Evolutionary conservation across 192 early-diverging fungal genomes (phyloP), one percentile per base, ranked within the genome.

Genomic region (Haplosporangium gracile): DNA sequence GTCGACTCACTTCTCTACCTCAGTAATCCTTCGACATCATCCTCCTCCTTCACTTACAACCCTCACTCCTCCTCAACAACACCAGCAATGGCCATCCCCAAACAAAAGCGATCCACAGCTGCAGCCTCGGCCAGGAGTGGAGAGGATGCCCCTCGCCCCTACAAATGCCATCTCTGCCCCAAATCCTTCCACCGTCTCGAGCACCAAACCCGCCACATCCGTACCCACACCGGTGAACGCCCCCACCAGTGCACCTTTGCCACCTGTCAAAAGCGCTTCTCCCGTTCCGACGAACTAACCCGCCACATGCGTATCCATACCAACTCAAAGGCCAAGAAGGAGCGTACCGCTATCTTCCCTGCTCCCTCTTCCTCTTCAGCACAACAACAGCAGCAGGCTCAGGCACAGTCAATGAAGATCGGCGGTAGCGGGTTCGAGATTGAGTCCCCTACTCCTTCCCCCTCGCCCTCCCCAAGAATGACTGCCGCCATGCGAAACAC

Each of bases 151-250:
- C 91, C 89, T 49, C 92, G 94, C 68, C 93, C 93, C 32, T 92
- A 91, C 82, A 89, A 90, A 74, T 92, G 90, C 76, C 88, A 92
- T 57, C 90, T 91, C 85, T 96, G 95, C 75, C 89, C 88, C 43
- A 92, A 93, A 43, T 87, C 91, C 63, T 98, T 98, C 88, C 93
- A 94, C 76, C 93, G 97, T 29, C 89, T 94, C 29, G 96, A 97
- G 84, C 96, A 98, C 80, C 93, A 97, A 74, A 94, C 93, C 49
- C 95, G 97, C 68, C 97, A 98, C 78, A 91, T 95, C 74, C 94
- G 96, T 72, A 95, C 96, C 20, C 97, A 98, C 83, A 97, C 96
- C 9, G 95, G 96, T 43, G 93, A 94, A 76, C 96, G 95, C 77
- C 97, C 97, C 26, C 97, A 95, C 82, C 89, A 89, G 49, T 98